Evolutionary conservation across 164 flowering plant genomes (phyloP).

Genomic region (Nelumbo lutea): DNA sequence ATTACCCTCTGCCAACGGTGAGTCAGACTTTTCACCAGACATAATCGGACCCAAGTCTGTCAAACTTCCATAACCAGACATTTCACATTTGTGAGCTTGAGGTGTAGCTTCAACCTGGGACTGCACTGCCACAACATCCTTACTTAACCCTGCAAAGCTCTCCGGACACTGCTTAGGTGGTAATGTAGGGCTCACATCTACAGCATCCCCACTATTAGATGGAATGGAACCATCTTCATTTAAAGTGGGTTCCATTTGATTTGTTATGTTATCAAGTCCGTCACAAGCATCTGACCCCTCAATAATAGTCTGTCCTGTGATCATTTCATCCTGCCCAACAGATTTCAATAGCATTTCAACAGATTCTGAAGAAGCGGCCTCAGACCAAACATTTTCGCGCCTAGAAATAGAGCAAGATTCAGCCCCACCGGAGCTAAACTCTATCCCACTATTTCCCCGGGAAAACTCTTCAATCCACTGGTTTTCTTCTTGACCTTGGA

Average conservation of each 20-base stretch:
- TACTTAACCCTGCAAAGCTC: slow-evolving; percentile 16
- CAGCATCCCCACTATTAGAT: slow-evolving; percentile 20
- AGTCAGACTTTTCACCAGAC: slow-evolving; percentile 13
- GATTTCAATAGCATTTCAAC: slow-evolving; percentile 96
- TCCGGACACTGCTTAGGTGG: slow-evolving; percentile 26
- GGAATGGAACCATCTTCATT: slow-evolving; percentile 27
- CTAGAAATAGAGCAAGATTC: slow-evolving; percentile 80
- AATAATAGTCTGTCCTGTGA: slow-evolving; percentile 32
- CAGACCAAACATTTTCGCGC: slow-evolving; percentile 91
- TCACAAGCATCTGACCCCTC: slow-evolving; percentile 48
- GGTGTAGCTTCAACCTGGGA: slow-evolving; percentile 18
- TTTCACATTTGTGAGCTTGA: slow-evolving; percentile 19
- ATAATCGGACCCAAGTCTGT: slow-evolving; percentile 12
- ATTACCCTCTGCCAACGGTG: slow-evolving; percentile 8
- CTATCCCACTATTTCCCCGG: slow-evolving; percentile 63
- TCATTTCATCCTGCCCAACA: slow-evolving; percentile 85
- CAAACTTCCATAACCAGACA: slow-evolving; percentile 22
- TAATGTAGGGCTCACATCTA: slow-evolving; percentile 24
- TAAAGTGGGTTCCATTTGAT: slow-evolving; percentile 39
- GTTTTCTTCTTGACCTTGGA: slow-evolving; percentile 72
- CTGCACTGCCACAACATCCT: slow-evolving; percentile 12
- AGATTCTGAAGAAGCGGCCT: slow-evolving; percentile 94
- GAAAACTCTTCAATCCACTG: slow-evolving; percentile 92
- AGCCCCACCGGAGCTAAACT: slow-evolving; percentile 60
- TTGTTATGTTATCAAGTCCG: slow-evolving; percentile 32